Evolutionary conservation across 306 rosid species (phyloP).

Genomic region (Pterocarpus macrocarpus): DNA sequence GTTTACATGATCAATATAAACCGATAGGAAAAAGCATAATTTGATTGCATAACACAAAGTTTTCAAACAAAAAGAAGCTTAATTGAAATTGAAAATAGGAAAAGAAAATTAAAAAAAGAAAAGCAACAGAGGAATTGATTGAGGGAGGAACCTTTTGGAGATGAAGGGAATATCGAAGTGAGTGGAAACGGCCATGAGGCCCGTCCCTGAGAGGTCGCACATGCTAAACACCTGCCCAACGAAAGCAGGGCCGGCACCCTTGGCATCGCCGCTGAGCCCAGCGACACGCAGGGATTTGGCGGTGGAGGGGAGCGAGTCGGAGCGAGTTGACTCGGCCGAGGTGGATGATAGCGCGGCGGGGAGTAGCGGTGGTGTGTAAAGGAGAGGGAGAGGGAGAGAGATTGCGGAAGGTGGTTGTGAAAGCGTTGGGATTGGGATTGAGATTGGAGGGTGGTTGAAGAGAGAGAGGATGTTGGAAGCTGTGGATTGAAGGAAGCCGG

Average conservation of each 20-base stretch:
- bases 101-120: neutral
- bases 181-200: constrained; percentile 96
- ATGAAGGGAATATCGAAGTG: constrained; percentile 91
- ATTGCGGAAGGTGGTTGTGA: constrained; percentile 32
- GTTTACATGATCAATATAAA: too few relatives aligned
- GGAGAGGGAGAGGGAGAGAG: constrained; percentile 63
- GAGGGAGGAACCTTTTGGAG: constrained; percentile 69
- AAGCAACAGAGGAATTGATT: neutral
- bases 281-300: constrained; percentile 68
- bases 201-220: constrained; percentile 99
- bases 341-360: constrained; percentile 28
- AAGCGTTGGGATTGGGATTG: constrained; percentile 42
- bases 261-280: constrained; percentile 54
- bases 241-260: constrained; percentile 85
- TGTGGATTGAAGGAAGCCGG: constrained; percentile 67
- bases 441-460: constrained; percentile 51
- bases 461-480: constrained; percentile 67
- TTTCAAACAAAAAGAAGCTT: neutral
- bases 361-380: constrained; percentile 52
- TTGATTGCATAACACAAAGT: neutral
- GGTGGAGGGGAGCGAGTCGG: constrained; percentile 53
- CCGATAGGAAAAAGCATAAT: neutral
- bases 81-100: neutral
- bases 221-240: constrained; percentile 98
- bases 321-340: constrained; percentile 50